phyloP scores from a whole-genome alignment of 768 basidiomycete species.

The Hemileccinum rubropunctum region DNA sequence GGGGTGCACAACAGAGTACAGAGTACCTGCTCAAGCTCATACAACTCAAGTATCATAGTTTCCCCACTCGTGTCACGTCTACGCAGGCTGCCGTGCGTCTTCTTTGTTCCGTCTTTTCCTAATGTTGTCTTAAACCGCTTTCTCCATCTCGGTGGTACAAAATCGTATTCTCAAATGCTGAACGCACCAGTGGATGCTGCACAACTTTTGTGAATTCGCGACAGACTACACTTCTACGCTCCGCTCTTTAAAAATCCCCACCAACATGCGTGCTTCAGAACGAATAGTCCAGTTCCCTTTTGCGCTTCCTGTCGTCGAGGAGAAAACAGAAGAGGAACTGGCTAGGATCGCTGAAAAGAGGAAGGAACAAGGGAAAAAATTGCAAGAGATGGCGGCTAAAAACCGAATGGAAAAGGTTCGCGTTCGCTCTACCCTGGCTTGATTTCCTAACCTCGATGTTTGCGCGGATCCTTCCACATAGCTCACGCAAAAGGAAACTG shows the following conservation, averaged over 20 bases:
- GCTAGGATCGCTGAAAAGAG: constrained; percentile 72
- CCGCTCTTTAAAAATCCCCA: constrained; percentile 64
- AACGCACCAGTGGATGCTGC: constrained; percentile 77
- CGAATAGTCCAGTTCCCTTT: constrained; percentile 90
- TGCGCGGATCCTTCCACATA: constrained; percentile 23
- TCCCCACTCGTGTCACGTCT: constrained; percentile 79
- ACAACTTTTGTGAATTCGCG: constrained; percentile 81
- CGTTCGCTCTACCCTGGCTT: neutral
- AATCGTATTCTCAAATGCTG: neutral
- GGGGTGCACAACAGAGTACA: constrained; percentile 87
- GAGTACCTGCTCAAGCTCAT: constrained; percentile 92
- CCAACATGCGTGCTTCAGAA: constrained; percentile 58
- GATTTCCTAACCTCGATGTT: neutral
- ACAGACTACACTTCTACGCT: constrained; percentile 71
- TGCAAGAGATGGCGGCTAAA: constrained; percentile 90
- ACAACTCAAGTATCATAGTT: constrained; percentile 93
- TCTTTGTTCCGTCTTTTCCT: neutral
- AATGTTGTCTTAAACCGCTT: neutral
- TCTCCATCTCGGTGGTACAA: neutral
- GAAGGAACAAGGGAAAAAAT: constrained; percentile 79
- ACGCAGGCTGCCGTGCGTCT: constrained; percentile 70
- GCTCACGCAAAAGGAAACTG: constrained; percentile 74
- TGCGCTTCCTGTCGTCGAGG: constrained; percentile 54
- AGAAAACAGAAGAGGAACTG: constrained; percentile 91
- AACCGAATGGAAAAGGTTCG: constrained; percentile 80